Percentiles rank a stretch among this genome's conserved stretches.
phyloP scores from a whole-genome alignment of 805 yeast genomes.

The Candida lessepsii region DNA sequence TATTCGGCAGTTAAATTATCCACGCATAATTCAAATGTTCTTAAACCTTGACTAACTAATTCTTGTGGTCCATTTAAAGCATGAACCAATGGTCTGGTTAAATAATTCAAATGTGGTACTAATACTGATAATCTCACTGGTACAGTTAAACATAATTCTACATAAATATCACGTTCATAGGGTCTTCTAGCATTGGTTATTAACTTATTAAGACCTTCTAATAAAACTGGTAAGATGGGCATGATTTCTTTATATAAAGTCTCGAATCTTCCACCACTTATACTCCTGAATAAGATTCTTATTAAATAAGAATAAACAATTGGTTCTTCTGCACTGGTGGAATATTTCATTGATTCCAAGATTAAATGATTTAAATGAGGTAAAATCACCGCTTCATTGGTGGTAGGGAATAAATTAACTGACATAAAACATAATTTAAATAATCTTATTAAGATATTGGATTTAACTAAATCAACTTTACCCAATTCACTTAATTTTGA shows the following conservation, averaged over 20 bases:
- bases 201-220: conserved; percentile 82
- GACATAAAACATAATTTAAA: conserved; percentile 96
- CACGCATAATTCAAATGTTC: conserved; percentile 93
- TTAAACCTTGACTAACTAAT: conserved; percentile 86
- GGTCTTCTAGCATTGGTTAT: conserved; percentile 81
- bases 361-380: conserved; percentile 87
- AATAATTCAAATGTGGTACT: conserved; percentile 85
- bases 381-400: conserved; percentile 81
- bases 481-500: conserved; percentile 77
- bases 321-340: conserved; percentile 89
- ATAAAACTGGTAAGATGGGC: conserved; percentile 82
- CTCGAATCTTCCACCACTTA: conserved; percentile 97
- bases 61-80: conserved; percentile 91
- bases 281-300: conserved; percentile 85
- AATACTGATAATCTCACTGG: conserved; percentile 92
- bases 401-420: conserved; percentile 82
- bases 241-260: conserved; percentile 86
- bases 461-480: conserved; percentile 68
- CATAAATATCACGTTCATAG: conserved; percentile 90
- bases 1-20: conserved; percentile 95
- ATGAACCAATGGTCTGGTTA: conserved; percentile 87
- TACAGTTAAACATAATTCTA: conserved; percentile 90
- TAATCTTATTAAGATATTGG: conserved; percentile 78
- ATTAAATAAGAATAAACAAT: conserved; percentile 84
- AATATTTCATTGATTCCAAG: conserved; percentile 69